Conservation (phyloP, 345 rosid genomes). For the Gossypium bickii region DNA sequence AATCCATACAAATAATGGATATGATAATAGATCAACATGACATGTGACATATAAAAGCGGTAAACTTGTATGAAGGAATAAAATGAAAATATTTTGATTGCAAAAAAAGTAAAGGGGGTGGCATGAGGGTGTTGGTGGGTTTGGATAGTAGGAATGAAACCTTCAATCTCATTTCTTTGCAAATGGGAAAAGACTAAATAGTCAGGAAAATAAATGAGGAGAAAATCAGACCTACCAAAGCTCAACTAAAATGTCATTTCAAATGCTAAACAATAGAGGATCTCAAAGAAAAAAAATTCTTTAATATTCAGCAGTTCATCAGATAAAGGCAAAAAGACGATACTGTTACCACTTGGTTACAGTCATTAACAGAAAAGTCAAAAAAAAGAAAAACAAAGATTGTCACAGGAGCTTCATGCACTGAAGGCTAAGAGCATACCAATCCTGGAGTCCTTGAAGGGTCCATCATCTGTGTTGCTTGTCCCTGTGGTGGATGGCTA, state of each 20-base stretch:
- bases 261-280: not conserved
- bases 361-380: not conserved
- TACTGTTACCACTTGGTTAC: not conserved
- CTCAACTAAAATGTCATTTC: conserved; percentile 2
- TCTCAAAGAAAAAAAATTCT: not conserved
- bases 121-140: not conserved
- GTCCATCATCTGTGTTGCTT: conserved; percentile 40
- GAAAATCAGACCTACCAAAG: not conserved
- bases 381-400: not conserved
- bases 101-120: not conserved
- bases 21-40: not conserved
- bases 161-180: not conserved
- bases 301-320: not conserved
- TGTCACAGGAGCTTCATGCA: not conserved
- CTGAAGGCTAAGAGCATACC: conserved; percentile 40
- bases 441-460: conserved; percentile 69
- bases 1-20: not conserved
- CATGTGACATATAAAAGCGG: not conserved
- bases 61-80: not conserved
- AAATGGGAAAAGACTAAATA: not conserved
- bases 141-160: not conserved
- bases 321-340: not conserved
- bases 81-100: not conserved
- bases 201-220: not conserved
- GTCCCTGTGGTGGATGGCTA: conserved; percentile 36